Evolutionary conservation across 768 basidiomycete species (phyloP), one percentile per base, ranked within the genome.

Genomic region (Hemileccinum rubropunctum): DNA sequence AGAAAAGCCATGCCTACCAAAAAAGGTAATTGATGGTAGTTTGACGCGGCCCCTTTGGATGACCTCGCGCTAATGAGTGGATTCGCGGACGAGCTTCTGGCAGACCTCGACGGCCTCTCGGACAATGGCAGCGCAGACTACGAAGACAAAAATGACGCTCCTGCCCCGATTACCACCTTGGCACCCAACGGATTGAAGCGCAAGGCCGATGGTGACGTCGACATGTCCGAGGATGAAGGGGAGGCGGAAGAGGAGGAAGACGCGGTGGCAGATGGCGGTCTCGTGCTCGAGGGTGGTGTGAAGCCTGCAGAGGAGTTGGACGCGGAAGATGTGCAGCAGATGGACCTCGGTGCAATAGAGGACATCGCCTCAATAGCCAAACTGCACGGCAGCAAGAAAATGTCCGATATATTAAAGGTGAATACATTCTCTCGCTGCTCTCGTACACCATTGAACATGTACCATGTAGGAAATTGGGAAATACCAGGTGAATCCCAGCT

Each of bases 241-340:
- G 79, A 66, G 7, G 76, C 69, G 17, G 71, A 63, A 30, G 71
- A 64, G 18, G 69, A 69, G 21, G 73, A 58, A 30, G 76, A 69
- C 11, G 72, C 55, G 1, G 68, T 74, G 42, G 72, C 77, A 33
- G 68, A 77, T 6, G 78, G 77, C 0, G 77, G 76, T 6, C 76
- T 95, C 13, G 84, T 91, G 5, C 76, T 89, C 0, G 89, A 89
- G 47, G 95, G 94, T 1, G 95, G 95, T 10, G 75, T 95, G 12
- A 83, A 81, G 57, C 95, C 95, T 13, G 92, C 95, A n/a, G 94
- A 98, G 34, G 95, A 99, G 71, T 75, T 98, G 38, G 94, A 98
- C 65, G 84, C 76, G 26, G 95, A 95, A 57, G 92, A 95, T 51
- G 97, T 98, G 27, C 88, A 93, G 62, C 82, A 84, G 60, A 98